These are phyloP conservation scores for Zymoseptoria brevis DNA, from an alignment of 2,329 filamentous ascomycete genomes.

Conservation along the genomic window DNA sequence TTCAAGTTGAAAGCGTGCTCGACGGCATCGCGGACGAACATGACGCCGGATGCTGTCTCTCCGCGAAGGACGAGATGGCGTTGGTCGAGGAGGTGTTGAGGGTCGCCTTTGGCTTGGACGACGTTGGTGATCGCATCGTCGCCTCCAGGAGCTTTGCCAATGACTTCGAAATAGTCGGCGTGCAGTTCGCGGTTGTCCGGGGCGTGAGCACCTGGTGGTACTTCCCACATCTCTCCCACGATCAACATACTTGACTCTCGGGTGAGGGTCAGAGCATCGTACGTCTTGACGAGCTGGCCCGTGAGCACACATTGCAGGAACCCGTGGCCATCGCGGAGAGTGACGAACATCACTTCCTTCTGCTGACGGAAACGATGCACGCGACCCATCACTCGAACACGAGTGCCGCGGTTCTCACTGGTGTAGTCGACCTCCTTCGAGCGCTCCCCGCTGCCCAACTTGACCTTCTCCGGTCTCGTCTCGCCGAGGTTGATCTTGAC, in stretches of 20 bases:
- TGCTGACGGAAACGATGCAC: slow-evolving; percentile 75
- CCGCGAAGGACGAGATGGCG: slow-evolving; percentile 79
- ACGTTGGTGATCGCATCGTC: slow-evolving; percentile 88
- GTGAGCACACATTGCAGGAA: slow-evolving; percentile 77
- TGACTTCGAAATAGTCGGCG: slow-evolving; percentile 79
- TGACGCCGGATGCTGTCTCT: slow-evolving; percentile 73
- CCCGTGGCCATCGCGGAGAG: slow-evolving; percentile 75
- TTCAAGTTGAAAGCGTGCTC: slow-evolving; percentile 72
- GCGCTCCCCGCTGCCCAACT: slow-evolving; percentile 44
- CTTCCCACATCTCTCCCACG: slow-evolving; percentile 72
- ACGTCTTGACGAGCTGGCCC: slow-evolving; percentile 80
- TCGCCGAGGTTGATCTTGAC: slow-evolving; percentile 68
- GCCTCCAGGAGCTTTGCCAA: slow-evolving; percentile 68
- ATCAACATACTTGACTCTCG: slow-evolving; percentile 82
- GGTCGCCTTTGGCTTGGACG: slow-evolving; percentile 59
- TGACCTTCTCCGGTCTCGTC: slow-evolving; percentile 53
- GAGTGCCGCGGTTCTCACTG: slow-evolving; percentile 54
- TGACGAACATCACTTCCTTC: slow-evolving; percentile 80
- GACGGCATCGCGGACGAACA: slow-evolving; percentile 77
- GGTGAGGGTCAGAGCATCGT: slow-evolving; percentile 78
- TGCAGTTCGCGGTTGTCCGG: slow-evolving; percentile 81
- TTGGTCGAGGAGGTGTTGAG: slow-evolving; percentile 69
- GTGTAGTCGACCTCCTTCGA: slow-evolving; percentile 45
- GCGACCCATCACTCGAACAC: slow-evolving; percentile 72
- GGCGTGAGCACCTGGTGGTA: slow-evolving; percentile 69